Base-by-base conservation (phyloP, 805 yeast species). In the Sugiyamaella mastotermitis region DNA sequence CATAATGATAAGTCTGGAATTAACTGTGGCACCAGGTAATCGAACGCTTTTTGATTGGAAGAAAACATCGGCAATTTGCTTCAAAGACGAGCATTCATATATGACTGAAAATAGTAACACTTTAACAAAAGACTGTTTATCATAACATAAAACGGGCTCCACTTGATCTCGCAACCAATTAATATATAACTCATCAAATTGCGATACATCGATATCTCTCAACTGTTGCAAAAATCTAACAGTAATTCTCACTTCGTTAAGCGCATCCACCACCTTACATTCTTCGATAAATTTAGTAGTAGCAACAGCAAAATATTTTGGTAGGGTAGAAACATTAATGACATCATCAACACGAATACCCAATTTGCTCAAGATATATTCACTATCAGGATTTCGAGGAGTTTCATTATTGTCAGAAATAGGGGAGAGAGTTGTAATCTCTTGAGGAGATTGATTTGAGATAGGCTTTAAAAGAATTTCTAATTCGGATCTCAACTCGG, bases 51-150 rank as follows among this genome's bases (percentile, higher is more conserved):
- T 35, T 43, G 55, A 14, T 38, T 39, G 36, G 47, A 55, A 31
- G 30, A 60, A 53, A 4, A 67, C 47, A 11, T 61, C 64, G 4
- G 64, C 53, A 1, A 68, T 47, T 1, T 58, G 45, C 11, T 60
- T 52, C 3, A 72, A 33, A 2, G 53, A 46, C 2, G 67, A 44
- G 28, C 70, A 55, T 14, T 62, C 67, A 37, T 65, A 60, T 9
- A 62, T 40, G 1, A 71, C 48, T 30, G 71, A 41, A 20, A 57
- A 62, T n/a, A 61, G 40, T 5, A 69, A 45, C 9, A 70, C 54
- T 27, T 58, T 66, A 31, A 60, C 45, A 37, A 65, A 60, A 17
- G 56, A 45, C 2, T 62, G 58, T 39, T 61, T 65, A 30, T 64
- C 65, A 4, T 46, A 36, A 19, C 45, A 46, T 5, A 43, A 35